These are phyloP conservation scores for Phyllosticta citrichinensis DNA, from an alignment of 2,329 filamentous ascomycete genomes.

Conservation along the genomic window DNA sequence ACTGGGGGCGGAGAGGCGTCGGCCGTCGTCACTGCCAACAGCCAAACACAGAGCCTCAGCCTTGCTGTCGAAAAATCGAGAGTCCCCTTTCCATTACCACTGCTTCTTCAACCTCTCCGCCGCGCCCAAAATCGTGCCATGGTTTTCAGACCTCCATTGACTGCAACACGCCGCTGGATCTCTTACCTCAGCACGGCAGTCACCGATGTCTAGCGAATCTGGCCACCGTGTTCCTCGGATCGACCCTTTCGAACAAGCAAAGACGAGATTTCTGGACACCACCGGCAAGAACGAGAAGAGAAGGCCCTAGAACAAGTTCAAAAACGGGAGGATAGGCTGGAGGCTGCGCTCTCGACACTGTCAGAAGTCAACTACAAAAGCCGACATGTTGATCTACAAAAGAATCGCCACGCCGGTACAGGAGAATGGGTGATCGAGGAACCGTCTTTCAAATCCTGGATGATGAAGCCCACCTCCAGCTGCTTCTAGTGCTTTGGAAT, in stretches of 20 bases:
- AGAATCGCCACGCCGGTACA: conserved; percentile 12
- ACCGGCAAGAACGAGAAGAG: conserved; percentile 11
- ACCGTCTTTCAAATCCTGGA: conserved; percentile 10
- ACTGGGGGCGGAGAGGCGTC: too few relatives aligned
- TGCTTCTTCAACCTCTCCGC: too few relatives aligned
- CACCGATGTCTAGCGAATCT: too few relatives aligned
- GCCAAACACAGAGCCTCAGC: too few relatives aligned
- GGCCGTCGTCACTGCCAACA: too few relatives aligned
- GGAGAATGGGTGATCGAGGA: conserved; percentile 13
- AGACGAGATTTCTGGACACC: conserved; percentile 14
- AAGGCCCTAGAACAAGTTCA: conserved; percentile 12
- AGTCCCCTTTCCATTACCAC: too few relatives aligned
- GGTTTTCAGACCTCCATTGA: too few relatives aligned
- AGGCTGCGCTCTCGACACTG: conserved; percentile 10
- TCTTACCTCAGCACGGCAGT: too few relatives aligned
- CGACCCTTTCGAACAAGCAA: conserved; percentile 17
- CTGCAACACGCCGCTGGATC: too few relatives aligned
- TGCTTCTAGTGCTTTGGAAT: conserved; percentile 18
- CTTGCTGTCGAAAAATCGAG: too few relatives aligned
- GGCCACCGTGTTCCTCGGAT: too few relatives aligned
- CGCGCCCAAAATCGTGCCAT: too few relatives aligned
- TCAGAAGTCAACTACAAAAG: conserved; percentile 12
- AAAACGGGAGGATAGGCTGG: conserved; percentile 8
- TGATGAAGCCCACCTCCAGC: background rate
- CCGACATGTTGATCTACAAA: conserved; percentile 11